Evolutionary conservation across 129 eudicot species (phyloP), one percentile per base, ranked within the genome.

Genomic region (Artemisia argyi): DNA sequence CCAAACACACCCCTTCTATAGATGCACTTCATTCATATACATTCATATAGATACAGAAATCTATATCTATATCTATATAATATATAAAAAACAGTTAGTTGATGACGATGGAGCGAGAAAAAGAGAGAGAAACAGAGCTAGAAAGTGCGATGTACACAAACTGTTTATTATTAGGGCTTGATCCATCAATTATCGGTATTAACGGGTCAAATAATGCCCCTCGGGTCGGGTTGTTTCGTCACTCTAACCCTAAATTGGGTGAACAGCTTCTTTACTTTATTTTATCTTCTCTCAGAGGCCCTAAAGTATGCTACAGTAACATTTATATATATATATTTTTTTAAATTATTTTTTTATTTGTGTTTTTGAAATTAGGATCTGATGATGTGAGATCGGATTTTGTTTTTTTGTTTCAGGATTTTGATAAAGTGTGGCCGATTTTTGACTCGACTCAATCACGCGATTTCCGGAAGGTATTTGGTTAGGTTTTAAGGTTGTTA

Each of bases 21-120:
- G 19, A 59, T 13, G 17, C 26, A 20, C 10, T 0, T 58, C 3
- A 22, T n/a, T n/a, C n/a, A n/a, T n/a, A n/a, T n/a, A n/a, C n/a
- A n/a, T n/a, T n/a, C n/a, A 18, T 54, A n/a, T 54, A 17, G 17
- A 15, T 46, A 44, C 18, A 18, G 15, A 52, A 13, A 64, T 53
- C 18, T 9, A 51, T 13, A 54, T 42, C 54, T 26, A 64, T 20
- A 35, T 20, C 22, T 20, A 35, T 35, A 15, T 19, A 60, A 20
- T 39, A 4, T 70, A 15, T 71, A 13, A 63, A 16, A 13, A 63
- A 16, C 60, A 63, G 22, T 65, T 51, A 35, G 82, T 71, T 79
- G 71, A 95, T 95, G 99, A 95, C 97, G 86, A 95, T 95, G 97
- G 97, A 95, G 83, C 75, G 96, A 55, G 97, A 95, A 69, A 95